Conservation (phyloP, 2,329 filamentous ascomycete species). For the Coniochaeta ligniaria region DNA sequence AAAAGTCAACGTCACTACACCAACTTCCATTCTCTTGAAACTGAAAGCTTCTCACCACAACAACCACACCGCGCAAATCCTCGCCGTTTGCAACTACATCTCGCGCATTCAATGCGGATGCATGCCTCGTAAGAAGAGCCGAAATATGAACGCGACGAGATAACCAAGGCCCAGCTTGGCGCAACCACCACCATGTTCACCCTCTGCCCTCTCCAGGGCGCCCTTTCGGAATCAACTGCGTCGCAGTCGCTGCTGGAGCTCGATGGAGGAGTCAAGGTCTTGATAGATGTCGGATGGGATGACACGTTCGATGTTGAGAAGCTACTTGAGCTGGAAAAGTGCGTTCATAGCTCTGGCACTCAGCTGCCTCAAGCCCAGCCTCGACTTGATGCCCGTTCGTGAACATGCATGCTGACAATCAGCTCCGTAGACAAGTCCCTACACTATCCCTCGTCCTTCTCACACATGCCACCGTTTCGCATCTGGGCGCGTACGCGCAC, state of each 20-base stretch:
- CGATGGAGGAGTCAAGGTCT: conserved; percentile 90
- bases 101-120: not conserved
- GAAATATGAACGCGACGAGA: not conserved
- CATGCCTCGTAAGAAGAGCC: not conserved
- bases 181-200: conserved; percentile 68
- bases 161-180: not conserved
- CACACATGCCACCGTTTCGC: conserved; percentile 85
- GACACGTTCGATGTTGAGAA: conserved; percentile 77
- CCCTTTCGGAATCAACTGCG: conserved; percentile 77
- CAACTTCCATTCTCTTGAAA: not conserved
- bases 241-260: conserved; percentile 95
- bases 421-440: conserved; percentile 63
- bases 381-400: not conserved
- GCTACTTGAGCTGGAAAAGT: conserved; percentile 87
- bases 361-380: not conserved
- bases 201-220: conserved; percentile 86
- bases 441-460: conserved; percentile 90
- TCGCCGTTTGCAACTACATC: not conserved
- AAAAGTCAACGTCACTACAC: not conserved
- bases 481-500: conserved; percentile 89
- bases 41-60: not conserved
- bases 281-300: conserved; percentile 95
- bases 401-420: conserved; percentile 12
- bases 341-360: conserved; percentile 22
- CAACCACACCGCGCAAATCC: not conserved